phyloP scores from a whole-genome alignment of 805 yeast species.

The Maudiozyma pseudohumilis region DNA sequence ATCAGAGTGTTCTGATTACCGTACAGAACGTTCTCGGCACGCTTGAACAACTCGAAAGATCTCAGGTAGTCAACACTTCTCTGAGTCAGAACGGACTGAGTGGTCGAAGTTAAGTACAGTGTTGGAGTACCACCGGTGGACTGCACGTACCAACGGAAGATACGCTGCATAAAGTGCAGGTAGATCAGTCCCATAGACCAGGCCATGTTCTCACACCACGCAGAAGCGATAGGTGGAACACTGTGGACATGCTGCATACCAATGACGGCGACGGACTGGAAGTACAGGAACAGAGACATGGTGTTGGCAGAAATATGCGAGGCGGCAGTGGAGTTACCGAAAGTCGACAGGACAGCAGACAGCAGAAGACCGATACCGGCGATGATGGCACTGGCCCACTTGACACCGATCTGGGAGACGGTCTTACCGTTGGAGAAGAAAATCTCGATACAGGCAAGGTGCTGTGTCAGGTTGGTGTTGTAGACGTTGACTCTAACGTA shows the following conservation, averaged over 20 bases:
- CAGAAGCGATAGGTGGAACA: slow-evolving; percentile 87
- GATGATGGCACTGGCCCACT: slow-evolving; percentile 90
- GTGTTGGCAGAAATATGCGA: slow-evolving; percentile 88
- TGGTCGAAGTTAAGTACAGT: slow-evolving; percentile 50
- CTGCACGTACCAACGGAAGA: slow-evolving; percentile 78
- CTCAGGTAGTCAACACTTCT: slow-evolving; percentile 26
- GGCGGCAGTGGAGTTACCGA: slow-evolving; percentile 86
- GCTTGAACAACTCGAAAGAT: slow-evolving; percentile 25
- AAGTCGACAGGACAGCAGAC: slow-evolving; percentile 72
- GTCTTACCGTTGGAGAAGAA: slow-evolving; percentile 70
- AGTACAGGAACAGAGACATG: slow-evolving; percentile 73
- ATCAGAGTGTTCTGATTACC: slow-evolving; percentile 56
- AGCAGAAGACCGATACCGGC: slow-evolving; percentile 77
- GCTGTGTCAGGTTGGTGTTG: slow-evolving; percentile 30
- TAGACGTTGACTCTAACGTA: slow-evolving; percentile 50
- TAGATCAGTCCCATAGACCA: slow-evolving; percentile 93
- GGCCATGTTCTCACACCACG: slow-evolving; percentile 87
- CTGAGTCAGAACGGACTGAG: slow-evolving; percentile 68
- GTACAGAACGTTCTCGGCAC: slow-evolving; percentile 32
- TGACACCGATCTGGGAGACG: slow-evolving; percentile 70
- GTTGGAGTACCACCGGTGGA: slow-evolving; percentile 86
- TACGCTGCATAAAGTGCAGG: slow-evolving; percentile 71
- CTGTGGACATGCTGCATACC: slow-evolving; percentile 78
- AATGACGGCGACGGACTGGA: slow-evolving; percentile 80
- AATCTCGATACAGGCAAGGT: slow-evolving; percentile 67